These are phyloP conservation scores for Brassica rapa DNA, from an alignment of 345 rosid genomes.

Conservation along the genomic window DNA sequence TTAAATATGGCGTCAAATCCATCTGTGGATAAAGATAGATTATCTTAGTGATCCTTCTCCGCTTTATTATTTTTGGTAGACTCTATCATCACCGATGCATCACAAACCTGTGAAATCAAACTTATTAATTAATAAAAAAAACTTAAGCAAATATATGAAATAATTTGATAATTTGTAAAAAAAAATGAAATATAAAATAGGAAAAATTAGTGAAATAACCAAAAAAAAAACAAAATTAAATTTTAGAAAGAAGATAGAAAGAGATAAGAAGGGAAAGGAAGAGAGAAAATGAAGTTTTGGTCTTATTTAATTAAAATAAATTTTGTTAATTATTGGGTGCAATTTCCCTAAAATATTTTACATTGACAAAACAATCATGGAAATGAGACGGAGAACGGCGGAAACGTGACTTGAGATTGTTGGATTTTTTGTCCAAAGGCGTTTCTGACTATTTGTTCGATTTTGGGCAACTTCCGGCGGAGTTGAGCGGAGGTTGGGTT, in stretches of 20 bases:
- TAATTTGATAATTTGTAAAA: neutral
- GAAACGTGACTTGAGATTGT: slow-evolving; percentile 75
- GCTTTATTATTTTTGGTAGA: slow-evolving; percentile 36
- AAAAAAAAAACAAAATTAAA: no score
- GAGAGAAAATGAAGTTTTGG: no score
- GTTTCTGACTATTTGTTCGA: slow-evolving; percentile 63
- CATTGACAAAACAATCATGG: slow-evolving; percentile 83
- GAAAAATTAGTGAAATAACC: no score
- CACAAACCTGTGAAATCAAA: slow-evolving; percentile 38
- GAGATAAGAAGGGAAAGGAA: no score
- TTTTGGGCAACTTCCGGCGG: slow-evolving; percentile 61
- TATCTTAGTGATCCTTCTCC: slow-evolving; percentile 43
- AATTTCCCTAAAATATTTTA: neutral
- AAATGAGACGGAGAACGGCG: slow-evolving; percentile 73
- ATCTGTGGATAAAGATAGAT: slow-evolving; percentile 40
- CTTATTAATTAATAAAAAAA: neutral
- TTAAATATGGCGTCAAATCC: slow-evolving; percentile 46
- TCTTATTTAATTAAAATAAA: no score
- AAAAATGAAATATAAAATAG: neutral
- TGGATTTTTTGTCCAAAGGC: slow-evolving; percentile 50
- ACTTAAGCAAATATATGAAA: neutral
- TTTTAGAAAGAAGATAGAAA: no score
- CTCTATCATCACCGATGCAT: slow-evolving; percentile 46
- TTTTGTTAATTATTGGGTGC: no score
- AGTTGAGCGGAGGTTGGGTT: slow-evolving; percentile 56